Percentiles rank a stretch among this genome's conserved stretches.
Conservation (phyloP, 169 alveolate genomes). For the Besnoitia besnoiti region DNA sequence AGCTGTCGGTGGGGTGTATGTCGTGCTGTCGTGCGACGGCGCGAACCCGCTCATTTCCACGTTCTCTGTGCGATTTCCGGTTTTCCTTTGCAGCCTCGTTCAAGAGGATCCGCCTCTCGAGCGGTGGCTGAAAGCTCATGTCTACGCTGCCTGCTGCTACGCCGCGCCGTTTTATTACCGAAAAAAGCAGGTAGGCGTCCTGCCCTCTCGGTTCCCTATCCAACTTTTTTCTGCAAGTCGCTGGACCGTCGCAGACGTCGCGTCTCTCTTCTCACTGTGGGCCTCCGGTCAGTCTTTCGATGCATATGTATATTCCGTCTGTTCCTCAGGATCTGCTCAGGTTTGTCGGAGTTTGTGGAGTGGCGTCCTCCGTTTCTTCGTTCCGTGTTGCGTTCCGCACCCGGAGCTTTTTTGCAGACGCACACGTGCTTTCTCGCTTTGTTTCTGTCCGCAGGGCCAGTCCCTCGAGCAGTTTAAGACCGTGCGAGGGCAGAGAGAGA, state of each 20-base stretch:
- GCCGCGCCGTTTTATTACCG: conserved; percentile 27
- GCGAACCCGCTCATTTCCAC: too few relatives aligned
- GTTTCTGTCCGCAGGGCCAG: background rate
- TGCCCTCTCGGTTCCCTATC: background rate
- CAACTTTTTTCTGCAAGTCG: too few relatives aligned
- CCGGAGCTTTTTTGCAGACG: background rate
- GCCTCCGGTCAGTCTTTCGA: background rate
- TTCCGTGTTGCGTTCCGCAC: background rate
- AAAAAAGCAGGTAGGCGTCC: background rate
- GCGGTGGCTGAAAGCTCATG: background rate
- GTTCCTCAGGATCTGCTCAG: background rate
- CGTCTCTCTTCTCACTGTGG: background rate
- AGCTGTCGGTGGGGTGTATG: too few relatives aligned
- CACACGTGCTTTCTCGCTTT: too few relatives aligned
- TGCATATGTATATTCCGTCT: background rate
- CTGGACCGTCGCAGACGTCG: background rate
- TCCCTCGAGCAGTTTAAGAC: conserved; percentile 21
- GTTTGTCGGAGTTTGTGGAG: background rate
- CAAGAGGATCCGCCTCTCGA: conserved; percentile 19
- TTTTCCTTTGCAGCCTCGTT: background rate
- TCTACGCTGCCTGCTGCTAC: conserved; percentile 39
- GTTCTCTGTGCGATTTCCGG: background rate
- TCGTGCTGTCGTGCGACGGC: too few relatives aligned
- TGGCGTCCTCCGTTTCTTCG: too few relatives aligned
- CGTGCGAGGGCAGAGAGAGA: conserved; percentile 13